These are phyloP conservation scores for Fraxinus angustifolia DNA, from an alignment of 305 asterid genomes.

Conservation along the genomic window DNA sequence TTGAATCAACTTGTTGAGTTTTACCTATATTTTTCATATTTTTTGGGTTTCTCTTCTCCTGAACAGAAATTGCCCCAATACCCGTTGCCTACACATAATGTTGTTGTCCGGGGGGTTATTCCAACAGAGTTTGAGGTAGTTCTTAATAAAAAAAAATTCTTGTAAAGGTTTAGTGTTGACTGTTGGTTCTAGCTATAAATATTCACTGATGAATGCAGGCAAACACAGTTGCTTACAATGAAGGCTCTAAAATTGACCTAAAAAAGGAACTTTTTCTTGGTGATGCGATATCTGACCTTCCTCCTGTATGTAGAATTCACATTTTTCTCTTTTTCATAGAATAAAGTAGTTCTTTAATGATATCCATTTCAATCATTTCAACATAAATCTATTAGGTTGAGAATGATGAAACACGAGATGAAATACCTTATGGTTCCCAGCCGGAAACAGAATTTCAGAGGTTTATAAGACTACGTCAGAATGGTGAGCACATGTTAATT, in stretches of 20 bases:
- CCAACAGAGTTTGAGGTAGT: conserved; percentile 72
- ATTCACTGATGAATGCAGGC: conserved; percentile 32
- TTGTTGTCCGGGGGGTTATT: conserved; percentile 46
- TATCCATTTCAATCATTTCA: background rate
- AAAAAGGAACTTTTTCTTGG: conserved; percentile 47
- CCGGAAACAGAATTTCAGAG: conserved; percentile 57
- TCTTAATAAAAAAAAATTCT: background rate
- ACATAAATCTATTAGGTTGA: conserved; percentile 38
- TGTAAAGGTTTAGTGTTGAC: background rate
- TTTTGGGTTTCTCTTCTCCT: background rate
- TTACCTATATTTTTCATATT: background rate
- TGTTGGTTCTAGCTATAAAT: background rate
- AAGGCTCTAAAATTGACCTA: conserved; percentile 25
- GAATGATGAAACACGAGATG: conserved; percentile 61
- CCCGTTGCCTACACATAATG: conserved; percentile 80
- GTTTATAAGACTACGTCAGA: conserved; percentile 48
- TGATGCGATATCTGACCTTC: conserved; percentile 81
- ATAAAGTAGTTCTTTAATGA: background rate
- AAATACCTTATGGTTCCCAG: conserved; percentile 39
- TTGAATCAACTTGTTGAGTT: background rate
- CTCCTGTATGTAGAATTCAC: conserved; percentile 35
- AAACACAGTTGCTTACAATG: conserved; percentile 50
- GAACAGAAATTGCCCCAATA: conserved; percentile 64
- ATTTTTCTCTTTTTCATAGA: background rate
- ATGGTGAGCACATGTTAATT: conserved; percentile 42